phyloP scores from a whole-genome alignment of 2,329 filamentous ascomycete species.

The Hypoxylon sp. region DNA sequence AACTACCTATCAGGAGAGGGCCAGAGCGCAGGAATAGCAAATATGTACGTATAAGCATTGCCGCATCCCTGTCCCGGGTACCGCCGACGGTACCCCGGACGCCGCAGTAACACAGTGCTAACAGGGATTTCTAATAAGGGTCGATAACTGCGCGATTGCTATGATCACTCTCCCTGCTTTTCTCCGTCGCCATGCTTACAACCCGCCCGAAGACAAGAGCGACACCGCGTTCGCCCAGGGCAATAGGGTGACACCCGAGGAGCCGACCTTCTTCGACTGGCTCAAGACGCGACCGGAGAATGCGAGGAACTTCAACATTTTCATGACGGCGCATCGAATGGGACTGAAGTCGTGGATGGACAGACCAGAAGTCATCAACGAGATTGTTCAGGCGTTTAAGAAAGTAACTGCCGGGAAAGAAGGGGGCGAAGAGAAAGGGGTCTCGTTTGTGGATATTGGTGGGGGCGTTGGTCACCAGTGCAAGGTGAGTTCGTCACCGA shows the following conservation, averaged over 20 bases:
- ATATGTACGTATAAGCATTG: conserved; percentile 25
- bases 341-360: conserved; percentile 31
- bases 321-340: conserved; percentile 32
- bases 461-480: conserved; percentile 39
- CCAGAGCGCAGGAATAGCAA: conserved; percentile 31
- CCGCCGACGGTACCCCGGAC: conserved; percentile 8
- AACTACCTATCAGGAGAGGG: conserved; percentile 36
- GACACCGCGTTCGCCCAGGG: conserved; percentile 37
- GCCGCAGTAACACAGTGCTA: neutral
- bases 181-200: conserved; percentile 29
- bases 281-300: conserved; percentile 34
- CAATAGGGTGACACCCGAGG: conserved; percentile 28
- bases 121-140: neutral
- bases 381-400: conserved; percentile 26
- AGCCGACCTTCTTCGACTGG: conserved; percentile 37
- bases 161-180: conserved; percentile 30
- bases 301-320: conserved; percentile 32
- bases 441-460: conserved; percentile 38
- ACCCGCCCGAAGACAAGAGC: conserved; percentile 13
- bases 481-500: conserved; percentile 19
- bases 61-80: neutral
- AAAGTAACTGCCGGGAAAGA: conserved; percentile 29
- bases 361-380: conserved; percentile 12
- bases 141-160: conserved; percentile 28
- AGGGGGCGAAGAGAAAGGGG: conserved; percentile 10